A percentile compares a stretch with the other conserved stretches of the same genome.
Conservation (phyloP, 1,284 basidiomycete species). For the Rhodofomes roseus region DNA sequence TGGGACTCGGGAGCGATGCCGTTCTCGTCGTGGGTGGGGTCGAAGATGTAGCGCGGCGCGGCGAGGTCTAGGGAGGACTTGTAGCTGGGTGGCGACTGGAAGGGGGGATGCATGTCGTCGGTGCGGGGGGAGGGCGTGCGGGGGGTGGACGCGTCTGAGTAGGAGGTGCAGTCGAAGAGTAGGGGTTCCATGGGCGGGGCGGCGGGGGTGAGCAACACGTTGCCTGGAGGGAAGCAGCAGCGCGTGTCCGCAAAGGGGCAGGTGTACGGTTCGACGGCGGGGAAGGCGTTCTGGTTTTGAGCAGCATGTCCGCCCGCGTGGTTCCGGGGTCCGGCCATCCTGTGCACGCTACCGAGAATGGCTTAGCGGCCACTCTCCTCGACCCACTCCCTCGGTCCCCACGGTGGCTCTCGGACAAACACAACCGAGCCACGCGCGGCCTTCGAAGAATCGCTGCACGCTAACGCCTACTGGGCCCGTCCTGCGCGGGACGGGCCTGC, state of each 20-base stretch:
- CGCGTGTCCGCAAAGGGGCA: constrained; percentile 1
- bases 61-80: constrained; percentile 40
- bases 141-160: constrained; percentile 62
- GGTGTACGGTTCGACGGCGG: not conserved
- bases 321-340: constrained; percentile 8
- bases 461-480: constrained; percentile 8
- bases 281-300: constrained; percentile 1
- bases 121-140: constrained; percentile 64
- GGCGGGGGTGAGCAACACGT: constrained; percentile 5
- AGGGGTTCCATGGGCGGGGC: constrained; percentile 48
- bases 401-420: constrained; percentile 9
- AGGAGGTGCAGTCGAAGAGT: constrained; percentile 56
- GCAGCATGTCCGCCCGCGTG: constrained; percentile 1
- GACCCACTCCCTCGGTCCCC: constrained; percentile 6
- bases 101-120: constrained; percentile 35
- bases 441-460: constrained; percentile 8
- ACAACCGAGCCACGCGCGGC: constrained; percentile 9
- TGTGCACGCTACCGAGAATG: constrained; percentile 8
- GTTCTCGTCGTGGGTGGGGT: constrained; percentile 39
- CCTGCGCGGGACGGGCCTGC: not conserved
- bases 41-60: constrained; percentile 48
- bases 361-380: constrained; percentile 4
- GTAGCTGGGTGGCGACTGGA: constrained; percentile 37
- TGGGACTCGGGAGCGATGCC: constrained; percentile 35
- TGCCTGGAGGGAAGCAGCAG: constrained; percentile 14